Evolutionary conservation across 495 filamentous ascomycete genomes (phyloP).

Genomic region (Podospora comata): DNA sequence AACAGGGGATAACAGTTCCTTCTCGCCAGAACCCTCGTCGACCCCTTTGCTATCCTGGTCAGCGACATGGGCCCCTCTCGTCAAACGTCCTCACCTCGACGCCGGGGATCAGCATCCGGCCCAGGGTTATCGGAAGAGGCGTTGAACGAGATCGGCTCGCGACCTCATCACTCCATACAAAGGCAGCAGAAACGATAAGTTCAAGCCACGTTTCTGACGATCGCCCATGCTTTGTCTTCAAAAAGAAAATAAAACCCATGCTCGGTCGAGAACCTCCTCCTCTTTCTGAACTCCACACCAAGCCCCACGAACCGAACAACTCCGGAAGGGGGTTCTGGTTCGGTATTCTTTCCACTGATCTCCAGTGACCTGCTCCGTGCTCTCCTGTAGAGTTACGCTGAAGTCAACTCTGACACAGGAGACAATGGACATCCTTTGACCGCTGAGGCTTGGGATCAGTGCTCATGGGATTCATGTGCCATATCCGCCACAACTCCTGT

Average conservation of each 20-base stretch:
- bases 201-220: slow-evolving; percentile 1
- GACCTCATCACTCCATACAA: not conserved
- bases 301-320: not conserved
- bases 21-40: not conserved
- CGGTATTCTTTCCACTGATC: not conserved
- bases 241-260: not conserved
- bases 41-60: not conserved
- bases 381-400: not conserved
- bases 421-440: not conserved
- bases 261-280: not conserved
- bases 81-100: not conserved
- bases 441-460: not conserved
- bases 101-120: slow-evolving; percentile 9
- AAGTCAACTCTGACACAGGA: not conserved
- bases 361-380: not conserved
- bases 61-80: not conserved
- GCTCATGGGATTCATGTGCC: not conserved
- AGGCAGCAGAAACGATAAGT: not conserved
- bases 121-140: slow-evolving; percentile 8
- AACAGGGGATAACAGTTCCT: not conserved
- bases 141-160: not conserved
- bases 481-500: not conserved
- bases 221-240: slow-evolving; percentile 3
- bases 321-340: not conserved
- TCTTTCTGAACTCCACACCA: not conserved